Conservation (phyloP, 2,329 filamentous ascomycete species). For the Diaporthe longicolla region DNA sequence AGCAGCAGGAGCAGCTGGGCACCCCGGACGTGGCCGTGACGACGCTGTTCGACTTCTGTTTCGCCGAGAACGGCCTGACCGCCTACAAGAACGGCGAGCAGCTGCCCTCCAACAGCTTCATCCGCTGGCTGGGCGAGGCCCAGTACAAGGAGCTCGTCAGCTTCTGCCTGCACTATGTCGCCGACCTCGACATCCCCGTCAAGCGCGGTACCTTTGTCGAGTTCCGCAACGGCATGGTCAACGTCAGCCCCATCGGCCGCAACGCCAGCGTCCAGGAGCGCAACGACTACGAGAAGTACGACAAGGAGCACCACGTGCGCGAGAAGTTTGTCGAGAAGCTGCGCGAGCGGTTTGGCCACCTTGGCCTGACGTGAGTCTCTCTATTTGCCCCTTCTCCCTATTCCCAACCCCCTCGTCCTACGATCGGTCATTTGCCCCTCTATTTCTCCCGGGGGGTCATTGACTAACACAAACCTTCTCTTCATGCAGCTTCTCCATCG, state of each 20-base stretch:
- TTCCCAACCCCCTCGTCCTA: background rate
- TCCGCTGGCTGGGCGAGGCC: slow-evolving; percentile 88
- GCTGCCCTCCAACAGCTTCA: slow-evolving; percentile 87
- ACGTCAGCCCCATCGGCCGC: slow-evolving; percentile 85
- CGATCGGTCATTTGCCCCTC: background rate
- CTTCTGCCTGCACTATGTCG: slow-evolving; percentile 85
- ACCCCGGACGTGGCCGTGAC: slow-evolving; percentile 77
- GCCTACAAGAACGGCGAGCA: slow-evolving; percentile 86
- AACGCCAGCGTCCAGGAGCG: slow-evolving; percentile 88
- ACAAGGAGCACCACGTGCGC: slow-evolving; percentile 82
- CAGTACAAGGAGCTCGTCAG: slow-evolving; percentile 83
- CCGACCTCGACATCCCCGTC: slow-evolving; percentile 85
- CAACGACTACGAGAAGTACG: slow-evolving; percentile 84
- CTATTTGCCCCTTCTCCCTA: background rate
- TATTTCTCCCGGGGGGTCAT: background rate
- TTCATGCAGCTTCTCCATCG: slow-evolving; percentile 83
- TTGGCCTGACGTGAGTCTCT: slow-evolving; percentile 82
- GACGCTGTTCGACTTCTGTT: slow-evolving; percentile 96
- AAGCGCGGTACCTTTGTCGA: slow-evolving; percentile 90
- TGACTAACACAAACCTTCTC: slow-evolving; percentile 21
- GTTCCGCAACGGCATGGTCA: slow-evolving; percentile 94
- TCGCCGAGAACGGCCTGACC: slow-evolving; percentile 95
- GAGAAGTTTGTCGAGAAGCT: slow-evolving; percentile 82
- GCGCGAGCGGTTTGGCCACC: slow-evolving; percentile 84
- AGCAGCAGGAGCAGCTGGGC: slow-evolving; percentile 97